These are phyloP conservation scores for Daedaleopsis nitida DNA, from an alignment of 768 basidiomycete genomes.

Conservation along the genomic window DNA sequence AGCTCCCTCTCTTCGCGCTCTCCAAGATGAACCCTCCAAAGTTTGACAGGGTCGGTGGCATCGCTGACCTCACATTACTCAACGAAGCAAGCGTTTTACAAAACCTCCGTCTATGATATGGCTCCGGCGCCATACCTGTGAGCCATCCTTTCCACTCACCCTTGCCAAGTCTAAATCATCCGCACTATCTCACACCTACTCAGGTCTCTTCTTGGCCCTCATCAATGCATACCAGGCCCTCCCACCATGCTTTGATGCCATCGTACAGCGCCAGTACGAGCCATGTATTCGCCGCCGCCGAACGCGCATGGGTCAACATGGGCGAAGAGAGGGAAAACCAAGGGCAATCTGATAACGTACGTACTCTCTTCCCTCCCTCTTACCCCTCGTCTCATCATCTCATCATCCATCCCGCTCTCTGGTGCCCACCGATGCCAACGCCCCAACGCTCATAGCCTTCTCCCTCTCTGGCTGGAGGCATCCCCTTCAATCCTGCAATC, in stretches of 20 bases:
- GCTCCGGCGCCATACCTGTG: slow-evolving; percentile 90
- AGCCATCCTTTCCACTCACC: neutral
- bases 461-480: slow-evolving; percentile 55
- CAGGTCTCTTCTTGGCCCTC: slow-evolving; percentile 95
- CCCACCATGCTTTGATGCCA: slow-evolving; percentile 87
- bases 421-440: slow-evolving; percentile 86
- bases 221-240: slow-evolving; percentile 96
- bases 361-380: slow-evolving; percentile 31
- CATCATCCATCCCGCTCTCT: neutral
- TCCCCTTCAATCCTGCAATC: slow-evolving; percentile 45
- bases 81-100: slow-evolving; percentile 99
- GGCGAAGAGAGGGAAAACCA: slow-evolving; percentile 96
- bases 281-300: slow-evolving; percentile 96
- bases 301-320: slow-evolving; percentile 98
- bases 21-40: slow-evolving; percentile 99
- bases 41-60: slow-evolving; percentile 97
- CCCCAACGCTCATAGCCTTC: slow-evolving; percentile 51
- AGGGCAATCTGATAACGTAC: slow-evolving; percentile 96
- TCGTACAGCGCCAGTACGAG: slow-evolving; percentile 85
- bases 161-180: neutral
- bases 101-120: slow-evolving; percentile 90
- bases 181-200: slow-evolving; percentile 70
- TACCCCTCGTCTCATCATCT: neutral
- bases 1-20: slow-evolving; percentile 75
- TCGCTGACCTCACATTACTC: slow-evolving; percentile 95